Evolutionary conservation across 1,284 basidiomycete species (phyloP).

Genomic region (Pyrrhoderma lamaoense): DNA sequence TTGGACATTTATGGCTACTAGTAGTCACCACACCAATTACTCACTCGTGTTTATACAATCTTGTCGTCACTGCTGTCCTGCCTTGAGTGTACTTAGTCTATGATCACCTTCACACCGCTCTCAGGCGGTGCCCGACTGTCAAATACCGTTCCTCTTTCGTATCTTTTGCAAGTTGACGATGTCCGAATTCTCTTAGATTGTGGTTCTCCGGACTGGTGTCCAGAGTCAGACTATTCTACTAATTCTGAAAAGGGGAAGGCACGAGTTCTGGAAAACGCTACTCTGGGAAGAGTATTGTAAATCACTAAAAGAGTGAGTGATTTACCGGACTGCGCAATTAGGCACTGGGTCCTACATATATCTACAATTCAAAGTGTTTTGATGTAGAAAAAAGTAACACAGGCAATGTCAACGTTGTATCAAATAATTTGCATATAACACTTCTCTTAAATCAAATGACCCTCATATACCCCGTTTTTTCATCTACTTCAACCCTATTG

Average conservation of each 20-base stretch:
- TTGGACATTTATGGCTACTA: neutral
- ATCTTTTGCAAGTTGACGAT: conserved; percentile 92
- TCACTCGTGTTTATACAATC: neutral
- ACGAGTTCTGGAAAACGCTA: conserved; percentile 29
- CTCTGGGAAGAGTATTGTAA: conserved; percentile 58
- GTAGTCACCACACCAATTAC: neutral
- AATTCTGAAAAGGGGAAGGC: conserved; percentile 22
- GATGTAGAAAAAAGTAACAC: too few relatives aligned
- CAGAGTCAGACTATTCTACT: conserved; percentile 39
- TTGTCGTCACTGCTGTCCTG: neutral
- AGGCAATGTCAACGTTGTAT: too few relatives aligned
- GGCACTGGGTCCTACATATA: too few relatives aligned
- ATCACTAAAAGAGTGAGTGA: conserved; percentile 55
- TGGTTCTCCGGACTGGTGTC: conserved; percentile 84
- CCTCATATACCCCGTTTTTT: neutral
- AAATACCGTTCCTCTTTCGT: conserved; percentile 62
- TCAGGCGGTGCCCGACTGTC: conserved; percentile 73
- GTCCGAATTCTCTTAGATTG: conserved; percentile 92
- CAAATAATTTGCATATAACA: too few relatives aligned
- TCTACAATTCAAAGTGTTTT: too few relatives aligned
- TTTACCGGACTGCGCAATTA: neutral
- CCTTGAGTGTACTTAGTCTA: conserved; percentile 26
- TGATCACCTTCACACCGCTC: conserved; percentile 92
- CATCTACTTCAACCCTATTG: neutral
- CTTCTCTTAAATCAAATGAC: neutral